phyloP scores from a whole-genome alignment of 2,329 filamentous ascomycete genomes.

The Lachnellula arida region DNA sequence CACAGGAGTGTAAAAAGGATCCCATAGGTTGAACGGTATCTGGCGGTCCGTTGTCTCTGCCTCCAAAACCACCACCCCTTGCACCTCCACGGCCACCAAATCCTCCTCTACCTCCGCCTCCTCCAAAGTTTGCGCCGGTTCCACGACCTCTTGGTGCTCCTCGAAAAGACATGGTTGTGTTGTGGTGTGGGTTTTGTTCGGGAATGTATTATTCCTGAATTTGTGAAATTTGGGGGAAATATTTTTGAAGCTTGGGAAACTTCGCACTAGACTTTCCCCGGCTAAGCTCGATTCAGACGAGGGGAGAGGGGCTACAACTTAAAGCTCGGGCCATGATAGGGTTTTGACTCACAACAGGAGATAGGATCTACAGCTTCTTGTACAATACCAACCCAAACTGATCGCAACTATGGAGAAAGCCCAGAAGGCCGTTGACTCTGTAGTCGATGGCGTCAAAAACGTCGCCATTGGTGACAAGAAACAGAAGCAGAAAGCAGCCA shows the following conservation, averaged over 20 bases:
- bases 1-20: slow-evolving; percentile 86
- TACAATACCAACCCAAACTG: slow-evolving; percentile 11
- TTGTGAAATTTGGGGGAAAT: slow-evolving; percentile 18
- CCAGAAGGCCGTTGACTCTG: slow-evolving; percentile 43
- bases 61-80: slow-evolving; percentile 59
- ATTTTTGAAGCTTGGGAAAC: slow-evolving; percentile 11
- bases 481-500: slow-evolving; percentile 36
- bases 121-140: slow-evolving; percentile 45
- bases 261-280: neutral
- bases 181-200: slow-evolving; percentile 36
- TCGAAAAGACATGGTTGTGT: slow-evolving; percentile 37
- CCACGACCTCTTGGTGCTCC: slow-evolving; percentile 56
- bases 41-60: slow-evolving; percentile 57
- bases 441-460: slow-evolving; percentile 56
- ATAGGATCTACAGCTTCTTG: neutral
- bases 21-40: slow-evolving; percentile 69
- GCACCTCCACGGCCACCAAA: slow-evolving; percentile 44
- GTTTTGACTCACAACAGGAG: neutral
- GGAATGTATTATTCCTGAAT: neutral
- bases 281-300: neutral
- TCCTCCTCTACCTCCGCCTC: slow-evolving; percentile 46
- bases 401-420: slow-evolving; percentile 43
- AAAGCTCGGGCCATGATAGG: neutral
- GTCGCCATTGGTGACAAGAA: slow-evolving; percentile 45
- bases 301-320: neutral